phyloP scores from a whole-genome alignment of 495 filamentous ascomycete genomes.

The Podospora sp. region DNA sequence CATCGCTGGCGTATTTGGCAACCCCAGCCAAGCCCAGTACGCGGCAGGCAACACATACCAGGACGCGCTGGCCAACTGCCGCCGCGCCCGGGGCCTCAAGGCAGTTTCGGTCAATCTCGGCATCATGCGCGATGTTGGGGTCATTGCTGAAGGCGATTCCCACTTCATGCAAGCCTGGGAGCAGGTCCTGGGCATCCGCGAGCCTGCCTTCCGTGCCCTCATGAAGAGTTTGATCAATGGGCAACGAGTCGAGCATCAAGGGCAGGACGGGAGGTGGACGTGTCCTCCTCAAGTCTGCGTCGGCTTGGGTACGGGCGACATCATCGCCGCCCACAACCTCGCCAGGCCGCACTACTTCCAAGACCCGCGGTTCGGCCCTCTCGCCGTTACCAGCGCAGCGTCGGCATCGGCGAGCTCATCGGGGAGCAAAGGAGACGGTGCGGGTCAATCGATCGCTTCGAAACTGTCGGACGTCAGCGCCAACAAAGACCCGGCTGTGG shows the following conservation, averaged over 20 bases:
- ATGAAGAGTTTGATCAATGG: too few species aligned
- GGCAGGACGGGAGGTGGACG: too few species aligned
- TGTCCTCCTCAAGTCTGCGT: too few species aligned
- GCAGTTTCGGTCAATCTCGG: constrained; percentile 53
- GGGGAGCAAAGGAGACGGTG: too few species aligned
- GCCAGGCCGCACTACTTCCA: too few species aligned
- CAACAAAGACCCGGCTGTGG: not conserved
- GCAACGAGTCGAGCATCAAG: too few species aligned
- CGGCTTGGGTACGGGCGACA: too few species aligned
- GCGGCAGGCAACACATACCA: constrained; percentile 59
- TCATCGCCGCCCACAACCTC: too few species aligned
- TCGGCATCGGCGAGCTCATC: too few species aligned
- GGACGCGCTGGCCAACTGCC: constrained; percentile 48
- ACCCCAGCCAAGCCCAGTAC: constrained; percentile 56
- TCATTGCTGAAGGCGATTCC: constrained; percentile 33
- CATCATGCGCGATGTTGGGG: constrained; percentile 41
- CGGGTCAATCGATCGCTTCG: too few species aligned
- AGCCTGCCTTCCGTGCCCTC: constrained; percentile 37
- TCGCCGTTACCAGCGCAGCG: too few species aligned
- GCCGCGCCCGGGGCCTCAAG: constrained; percentile 38
- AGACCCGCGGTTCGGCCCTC: too few species aligned
- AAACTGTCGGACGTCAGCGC: constrained; percentile 9
- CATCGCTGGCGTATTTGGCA: constrained; percentile 57
- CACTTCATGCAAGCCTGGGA: constrained; percentile 24
- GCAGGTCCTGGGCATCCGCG: constrained; percentile 30